phyloP scores from a whole-genome alignment of 768 basidiomycete species.

The Zangia roseola region DNA sequence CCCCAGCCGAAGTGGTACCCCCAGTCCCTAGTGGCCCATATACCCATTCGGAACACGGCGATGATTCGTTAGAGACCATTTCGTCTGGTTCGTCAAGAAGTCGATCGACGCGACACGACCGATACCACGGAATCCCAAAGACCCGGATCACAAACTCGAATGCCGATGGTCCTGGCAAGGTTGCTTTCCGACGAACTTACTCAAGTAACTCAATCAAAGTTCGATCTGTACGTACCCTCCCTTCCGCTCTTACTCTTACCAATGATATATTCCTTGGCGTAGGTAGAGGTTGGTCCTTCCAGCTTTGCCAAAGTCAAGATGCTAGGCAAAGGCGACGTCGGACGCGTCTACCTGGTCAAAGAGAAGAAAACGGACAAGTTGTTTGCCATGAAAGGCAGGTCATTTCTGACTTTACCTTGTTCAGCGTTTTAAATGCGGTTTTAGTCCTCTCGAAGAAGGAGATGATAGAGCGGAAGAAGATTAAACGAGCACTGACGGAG shows the following conservation, averaged over 20 bases:
- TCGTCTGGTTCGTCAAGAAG: slow-evolving; percentile 75
- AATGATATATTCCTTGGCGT: slow-evolving; percentile 5
- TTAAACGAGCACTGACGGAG: slow-evolving; percentile 97
- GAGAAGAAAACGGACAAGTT: slow-evolving; percentile 97
- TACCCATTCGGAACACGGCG: slow-evolving; percentile 55
- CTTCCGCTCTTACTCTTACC: background rate
- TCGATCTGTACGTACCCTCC: slow-evolving; percentile 57
- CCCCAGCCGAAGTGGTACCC: slow-evolving; percentile 63
- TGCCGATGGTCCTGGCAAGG: slow-evolving; percentile 52
- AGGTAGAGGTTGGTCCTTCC: slow-evolving; percentile 93
- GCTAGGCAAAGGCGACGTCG: slow-evolving; percentile 98
- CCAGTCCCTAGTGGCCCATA: slow-evolving; percentile 50
- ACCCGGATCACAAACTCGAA: slow-evolving; percentile 46
- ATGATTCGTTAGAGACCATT: slow-evolving; percentile 73
- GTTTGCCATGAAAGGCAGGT: slow-evolving; percentile 98
- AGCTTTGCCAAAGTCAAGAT: slow-evolving; percentile 97
- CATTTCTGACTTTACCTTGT: slow-evolving; percentile 1
- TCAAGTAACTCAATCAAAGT: slow-evolving; percentile 98
- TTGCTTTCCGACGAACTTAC: slow-evolving; percentile 90
- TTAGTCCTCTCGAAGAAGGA: slow-evolving; percentile 97
- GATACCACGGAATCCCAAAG: slow-evolving; percentile 34
- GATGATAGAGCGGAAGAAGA: slow-evolving; percentile 99
- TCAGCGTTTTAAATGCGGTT: slow-evolving; percentile 26
- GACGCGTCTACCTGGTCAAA: slow-evolving; percentile 95
- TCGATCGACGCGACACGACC: slow-evolving; percentile 43